A percentile compares a stretch with the other conserved stretches of the same genome.
Conservation (phyloP, 2,329 filamentous ascomycete genomes). For the Nemania bipapillata region DNA sequence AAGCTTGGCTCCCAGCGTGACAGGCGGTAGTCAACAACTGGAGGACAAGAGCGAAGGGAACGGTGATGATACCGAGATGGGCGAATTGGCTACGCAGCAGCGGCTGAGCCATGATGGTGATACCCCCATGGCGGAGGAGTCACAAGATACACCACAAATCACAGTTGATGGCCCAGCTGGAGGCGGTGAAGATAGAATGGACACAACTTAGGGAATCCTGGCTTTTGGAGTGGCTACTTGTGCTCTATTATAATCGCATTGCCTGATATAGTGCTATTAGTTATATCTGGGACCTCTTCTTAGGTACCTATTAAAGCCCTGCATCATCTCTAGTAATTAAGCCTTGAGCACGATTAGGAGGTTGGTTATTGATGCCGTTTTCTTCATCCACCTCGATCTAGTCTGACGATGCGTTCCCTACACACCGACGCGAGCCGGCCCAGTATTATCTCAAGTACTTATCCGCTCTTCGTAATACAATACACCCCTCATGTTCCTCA, state of each 20-base stretch:
- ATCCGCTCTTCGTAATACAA: slow-evolving; percentile 1
- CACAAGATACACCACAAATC: slow-evolving; percentile 56
- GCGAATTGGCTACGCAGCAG: slow-evolving; percentile 52
- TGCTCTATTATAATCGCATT: slow-evolving; percentile 17
- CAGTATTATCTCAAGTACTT: background rate
- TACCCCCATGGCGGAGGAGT: slow-evolving; percentile 50
- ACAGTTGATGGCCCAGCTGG: slow-evolving; percentile 62
- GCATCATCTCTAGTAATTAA: background rate
- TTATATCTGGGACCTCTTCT: background rate
- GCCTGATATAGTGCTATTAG: slow-evolving; percentile 36
- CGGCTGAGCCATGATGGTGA: slow-evolving; percentile 46
- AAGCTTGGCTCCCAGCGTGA: slow-evolving; percentile 53
- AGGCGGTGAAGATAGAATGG: slow-evolving; percentile 71
- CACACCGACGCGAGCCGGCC: background rate
- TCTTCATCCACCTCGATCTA: background rate
- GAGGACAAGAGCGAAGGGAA: slow-evolving; percentile 54
- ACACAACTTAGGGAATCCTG: slow-evolving; percentile 64
- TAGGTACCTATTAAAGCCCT: background rate
- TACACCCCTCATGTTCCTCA: slow-evolving; percentile 13
- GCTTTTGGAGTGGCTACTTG: slow-evolving; percentile 2
- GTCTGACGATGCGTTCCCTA: background rate
- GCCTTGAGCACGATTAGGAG: background rate
- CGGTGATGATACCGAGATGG: slow-evolving; percentile 52
- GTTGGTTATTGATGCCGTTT: background rate
- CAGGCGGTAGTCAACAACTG: slow-evolving; percentile 49